Evolutionary conservation across 2,329 filamentous ascomycete species (phyloP).

Genomic region (Cladosporium cucumerinum): DNA sequence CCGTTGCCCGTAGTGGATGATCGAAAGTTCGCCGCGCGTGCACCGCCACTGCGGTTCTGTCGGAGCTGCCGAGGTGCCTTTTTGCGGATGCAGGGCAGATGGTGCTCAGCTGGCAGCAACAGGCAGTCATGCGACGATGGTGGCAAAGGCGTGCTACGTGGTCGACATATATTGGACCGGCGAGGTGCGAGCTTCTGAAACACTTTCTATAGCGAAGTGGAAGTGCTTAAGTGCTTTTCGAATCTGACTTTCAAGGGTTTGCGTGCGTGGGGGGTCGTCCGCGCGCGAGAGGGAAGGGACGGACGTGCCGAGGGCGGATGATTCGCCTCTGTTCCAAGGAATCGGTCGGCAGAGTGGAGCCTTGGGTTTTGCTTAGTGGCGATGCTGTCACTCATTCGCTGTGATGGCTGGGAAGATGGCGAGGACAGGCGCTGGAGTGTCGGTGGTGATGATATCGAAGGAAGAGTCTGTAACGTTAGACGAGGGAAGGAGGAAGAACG

Average conservation of each 20-base stretch:
- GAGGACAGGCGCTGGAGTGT: background rate
- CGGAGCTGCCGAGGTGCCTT: conserved; percentile 12
- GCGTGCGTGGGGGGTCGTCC: background rate
- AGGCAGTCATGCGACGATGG: conserved; percentile 3
- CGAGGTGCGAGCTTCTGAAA: background rate
- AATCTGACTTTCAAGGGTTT: background rate
- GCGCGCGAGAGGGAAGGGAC: background rate
- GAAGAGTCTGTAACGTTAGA: background rate
- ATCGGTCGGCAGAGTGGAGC: conserved; percentile 6
- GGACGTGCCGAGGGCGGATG: background rate
- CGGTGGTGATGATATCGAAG: background rate
- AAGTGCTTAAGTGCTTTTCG: conserved; percentile 2
- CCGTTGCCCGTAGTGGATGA: conserved; percentile 13
- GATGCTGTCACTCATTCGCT: background rate
- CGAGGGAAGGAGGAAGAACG: background rate
- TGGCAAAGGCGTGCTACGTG: conserved; percentile 12
- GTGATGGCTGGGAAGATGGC: background rate
- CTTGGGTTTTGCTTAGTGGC: conserved; percentile 7
- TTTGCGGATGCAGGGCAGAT: conserved; percentile 10
- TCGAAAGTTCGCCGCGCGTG: conserved; percentile 11
- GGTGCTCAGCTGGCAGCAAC: background rate
- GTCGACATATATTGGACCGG: conserved; percentile 14
- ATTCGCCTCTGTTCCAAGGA: background rate
- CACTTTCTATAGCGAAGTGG: background rate
- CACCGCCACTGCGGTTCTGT: conserved; percentile 9